Evolutionary conservation across 163 green algal genomes (phyloP).

Genomic region (Scenedesmus sp.): DNA sequence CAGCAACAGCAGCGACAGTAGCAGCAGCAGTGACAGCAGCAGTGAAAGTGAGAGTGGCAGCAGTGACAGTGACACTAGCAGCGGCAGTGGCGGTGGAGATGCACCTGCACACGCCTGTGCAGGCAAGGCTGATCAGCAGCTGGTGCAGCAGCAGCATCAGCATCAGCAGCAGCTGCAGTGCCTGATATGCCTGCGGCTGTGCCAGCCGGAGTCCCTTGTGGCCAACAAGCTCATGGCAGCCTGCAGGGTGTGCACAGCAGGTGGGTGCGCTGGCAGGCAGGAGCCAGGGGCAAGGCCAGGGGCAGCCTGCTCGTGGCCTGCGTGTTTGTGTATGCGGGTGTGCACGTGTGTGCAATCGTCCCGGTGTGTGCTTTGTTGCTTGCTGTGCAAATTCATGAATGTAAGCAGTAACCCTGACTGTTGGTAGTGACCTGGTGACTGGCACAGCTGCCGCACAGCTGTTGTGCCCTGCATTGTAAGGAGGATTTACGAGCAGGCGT

Average conservation of each 20-base stretch:
- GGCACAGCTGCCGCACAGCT: not conserved
- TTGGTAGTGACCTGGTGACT: not conserved
- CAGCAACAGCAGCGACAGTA: not conserved
- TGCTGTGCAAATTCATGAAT: not conserved
- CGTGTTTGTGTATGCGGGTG: not conserved
- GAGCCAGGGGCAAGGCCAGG: not conserved
- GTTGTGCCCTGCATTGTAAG: not conserved
- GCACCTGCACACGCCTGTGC: not conserved
- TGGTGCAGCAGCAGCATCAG: not conserved
- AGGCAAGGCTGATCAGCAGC: not conserved
- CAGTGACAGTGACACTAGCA: not conserved
- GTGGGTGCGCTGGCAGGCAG: not conserved
- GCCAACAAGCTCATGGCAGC: constrained; percentile 13
- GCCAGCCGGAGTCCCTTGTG: not conserved
- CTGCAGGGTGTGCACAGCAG: not conserved
- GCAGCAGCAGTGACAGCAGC: not conserved
- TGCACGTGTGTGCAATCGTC: not conserved
- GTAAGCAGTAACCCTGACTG: not conserved
- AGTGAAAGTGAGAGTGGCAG: not conserved
- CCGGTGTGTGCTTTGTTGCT: not conserved
- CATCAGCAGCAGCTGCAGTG: constrained; percentile 2
- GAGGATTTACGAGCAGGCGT: not conserved
- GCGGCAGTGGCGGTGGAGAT: not conserved
- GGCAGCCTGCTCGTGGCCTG: not conserved
- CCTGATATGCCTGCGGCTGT: not conserved